phyloP scores from a whole-genome alignment of 1,139 yeast species.

The Lodderomyces oxycetoniae region DNA sequence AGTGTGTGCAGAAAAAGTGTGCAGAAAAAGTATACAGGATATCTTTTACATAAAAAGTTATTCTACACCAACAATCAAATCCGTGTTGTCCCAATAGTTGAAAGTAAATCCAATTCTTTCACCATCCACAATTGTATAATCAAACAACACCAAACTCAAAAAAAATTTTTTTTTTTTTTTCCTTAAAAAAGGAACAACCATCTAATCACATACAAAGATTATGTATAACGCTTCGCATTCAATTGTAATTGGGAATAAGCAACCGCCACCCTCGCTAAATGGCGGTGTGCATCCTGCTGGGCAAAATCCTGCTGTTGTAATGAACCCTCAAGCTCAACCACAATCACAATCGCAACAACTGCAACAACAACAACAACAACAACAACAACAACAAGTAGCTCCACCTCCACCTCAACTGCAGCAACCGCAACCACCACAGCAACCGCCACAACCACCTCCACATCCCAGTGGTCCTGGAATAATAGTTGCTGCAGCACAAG shows the following conservation, averaged over 20 bases:
- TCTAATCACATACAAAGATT: not conserved
- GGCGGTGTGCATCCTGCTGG: slow-evolving; percentile 12
- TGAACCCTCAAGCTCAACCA: slow-evolving; percentile 6
- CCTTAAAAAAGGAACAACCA: no score
- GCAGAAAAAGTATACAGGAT: no score
- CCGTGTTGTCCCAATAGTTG: no score
- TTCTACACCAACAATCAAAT: no score
- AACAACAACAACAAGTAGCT: slow-evolving; percentile 3
- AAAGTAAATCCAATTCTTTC: no score
- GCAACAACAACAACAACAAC: slow-evolving; percentile 4
- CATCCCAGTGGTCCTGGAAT: slow-evolving; percentile 12
- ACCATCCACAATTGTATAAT: no score
- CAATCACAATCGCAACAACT: slow-evolving; percentile 5
- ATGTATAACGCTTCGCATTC: slow-evolving; percentile 13
- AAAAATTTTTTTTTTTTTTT: not conserved
- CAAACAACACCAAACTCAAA: no score
- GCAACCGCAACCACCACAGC: slow-evolving; percentile 8
- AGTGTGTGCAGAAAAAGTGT: no score
- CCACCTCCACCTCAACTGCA: not conserved
- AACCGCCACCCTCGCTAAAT: slow-evolving; percentile 11
- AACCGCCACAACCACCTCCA: slow-evolving; percentile 8
- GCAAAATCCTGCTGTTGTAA: slow-evolving; percentile 5
- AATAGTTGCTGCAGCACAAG: slow-evolving; percentile 13
- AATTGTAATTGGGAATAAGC: slow-evolving; percentile 13
- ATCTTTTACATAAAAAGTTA: no score